Evolutionary conservation across 2,329 filamentous ascomycete species (phyloP), one percentile per base, ranked within the genome.

Genomic region (Verticillium tricorpus): DNA sequence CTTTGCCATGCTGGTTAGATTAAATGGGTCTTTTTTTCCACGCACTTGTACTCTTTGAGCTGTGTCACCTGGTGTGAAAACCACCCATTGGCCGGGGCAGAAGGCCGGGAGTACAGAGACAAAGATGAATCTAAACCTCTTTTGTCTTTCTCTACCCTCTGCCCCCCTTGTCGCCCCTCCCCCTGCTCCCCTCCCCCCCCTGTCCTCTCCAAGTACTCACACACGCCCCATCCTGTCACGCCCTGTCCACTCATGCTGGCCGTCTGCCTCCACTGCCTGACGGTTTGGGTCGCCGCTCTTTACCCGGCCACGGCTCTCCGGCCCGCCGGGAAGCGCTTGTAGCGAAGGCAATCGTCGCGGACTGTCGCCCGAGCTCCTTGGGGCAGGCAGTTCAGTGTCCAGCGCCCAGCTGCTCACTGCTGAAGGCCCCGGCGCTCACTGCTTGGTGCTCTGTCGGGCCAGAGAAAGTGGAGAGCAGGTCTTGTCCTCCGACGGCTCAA

Each of bases 301-400:
- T 58, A 58, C 5, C 57, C 57, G 39, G 57, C 39, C 37, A 58
- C 57, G 57, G 57, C 28, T 28, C 32, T 40, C 37, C 57, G 57
- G 57, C 37, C 57, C 57, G 57, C 37, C 57, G 57, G 57, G 57
- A 58, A 58, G 57, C 37, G 31, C 35, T 50, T 22, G 45, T n/a
- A 2, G 34, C 34, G 9, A 8, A 9, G 9, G 14, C 9, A 3
- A 35, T 2, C 34, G 45, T 14, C n/a, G 19, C 45, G 45, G 45
- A 22, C 19, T 50, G 19, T 50, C 45, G 45, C 45, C 45, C 45
- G 45, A 25, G 19, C 11, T 12, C 28, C 28, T 28, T 28, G 28
- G 28, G 28, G 28, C 28, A 28, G 28, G 28, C 28, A 28, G 5
- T 28, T 28, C 28, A 5, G 5, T 6, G 28, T 28, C 28, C 28